Evolutionary conservation across 2,329 filamentous ascomycete species (phyloP).

Genomic region (Pyrenophora teres): DNA sequence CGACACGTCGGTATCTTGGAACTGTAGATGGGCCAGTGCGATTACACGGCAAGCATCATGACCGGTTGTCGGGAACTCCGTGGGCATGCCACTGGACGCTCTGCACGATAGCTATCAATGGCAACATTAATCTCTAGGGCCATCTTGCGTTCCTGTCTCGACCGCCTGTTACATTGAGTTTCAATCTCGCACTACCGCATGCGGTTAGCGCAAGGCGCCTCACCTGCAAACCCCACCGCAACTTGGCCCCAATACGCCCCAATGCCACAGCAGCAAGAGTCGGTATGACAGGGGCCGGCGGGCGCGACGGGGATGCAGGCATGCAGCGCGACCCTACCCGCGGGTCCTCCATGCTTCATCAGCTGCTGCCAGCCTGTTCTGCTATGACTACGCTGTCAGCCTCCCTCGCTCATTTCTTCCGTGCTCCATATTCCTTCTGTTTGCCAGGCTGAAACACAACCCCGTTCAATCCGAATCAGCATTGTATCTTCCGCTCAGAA

Average conservation of each 20-base stretch:
- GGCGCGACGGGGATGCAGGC: slow-evolving; percentile 12
- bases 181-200: slow-evolving; percentile 21
- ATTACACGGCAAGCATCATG: slow-evolving; percentile 2
- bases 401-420: slow-evolving; percentile 13
- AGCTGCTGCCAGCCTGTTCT: slow-evolving; percentile 18
- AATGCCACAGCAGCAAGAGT: slow-evolving; percentile 26
- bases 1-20: neutral
- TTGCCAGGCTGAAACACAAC: slow-evolving; percentile 7
- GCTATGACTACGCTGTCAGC: slow-evolving; percentile 16
- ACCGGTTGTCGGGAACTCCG: slow-evolving; percentile 19
- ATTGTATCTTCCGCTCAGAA: slow-evolving; percentile 2
- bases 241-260: slow-evolving; percentile 27
- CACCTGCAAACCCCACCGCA: slow-evolving; percentile 20
- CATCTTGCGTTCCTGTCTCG: slow-evolving; percentile 15
- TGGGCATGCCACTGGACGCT: slow-evolving; percentile 5
- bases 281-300: slow-evolving; percentile 28
- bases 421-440: slow-evolving; percentile 12
- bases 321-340: slow-evolving; percentile 20
- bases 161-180: slow-evolving; percentile 19
- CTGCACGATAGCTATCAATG: slow-evolving; percentile 2
- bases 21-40: neutral
- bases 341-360: slow-evolving; percentile 22
- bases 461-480: neutral
- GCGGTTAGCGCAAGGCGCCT: slow-evolving; percentile 21
- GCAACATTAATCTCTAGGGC: slow-evolving; percentile 1